Conservation (phyloP, 1,139 yeast species). For the Protomyces inouyei region DNA sequence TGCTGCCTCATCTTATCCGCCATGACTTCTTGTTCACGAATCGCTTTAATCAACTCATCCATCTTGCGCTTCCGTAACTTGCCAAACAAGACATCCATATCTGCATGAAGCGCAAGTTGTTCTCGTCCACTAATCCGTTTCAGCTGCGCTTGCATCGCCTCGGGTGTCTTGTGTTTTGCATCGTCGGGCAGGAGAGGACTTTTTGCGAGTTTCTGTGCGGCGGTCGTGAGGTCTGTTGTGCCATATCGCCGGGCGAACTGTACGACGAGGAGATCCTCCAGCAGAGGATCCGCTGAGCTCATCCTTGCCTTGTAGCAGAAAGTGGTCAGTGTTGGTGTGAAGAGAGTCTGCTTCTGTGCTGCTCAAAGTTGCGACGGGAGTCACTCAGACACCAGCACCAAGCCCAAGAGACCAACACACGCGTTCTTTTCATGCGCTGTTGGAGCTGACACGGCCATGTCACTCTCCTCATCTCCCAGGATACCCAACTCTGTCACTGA, state of each 20-base stretch:
- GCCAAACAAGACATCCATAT: background rate
- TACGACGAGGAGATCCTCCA: background rate
- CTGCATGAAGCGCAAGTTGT: background rate
- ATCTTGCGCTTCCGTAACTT: background rate
- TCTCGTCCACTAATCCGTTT: background rate
- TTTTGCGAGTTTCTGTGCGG: background rate
- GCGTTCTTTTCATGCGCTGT: too few relatives aligned
- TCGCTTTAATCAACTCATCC: background rate
- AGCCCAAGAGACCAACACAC: too few relatives aligned
- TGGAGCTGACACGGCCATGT: slow-evolving; percentile 1
- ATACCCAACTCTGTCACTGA: background rate
- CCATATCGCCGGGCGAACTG: background rate
- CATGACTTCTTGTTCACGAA: background rate
- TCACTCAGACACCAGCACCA: too few relatives aligned
- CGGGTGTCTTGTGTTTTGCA: background rate
- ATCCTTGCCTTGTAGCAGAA: background rate
- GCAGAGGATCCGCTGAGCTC: background rate
- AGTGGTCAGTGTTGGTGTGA: too few relatives aligned
- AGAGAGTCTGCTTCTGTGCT: too few relatives aligned
- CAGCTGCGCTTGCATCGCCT: background rate
- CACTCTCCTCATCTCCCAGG: slow-evolving; percentile 14
- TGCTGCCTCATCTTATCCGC: background rate
- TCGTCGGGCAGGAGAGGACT: background rate
- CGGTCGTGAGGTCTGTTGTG: background rate
- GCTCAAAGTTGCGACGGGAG: too few relatives aligned